These are phyloP conservation scores for Cytospora mali DNA, from an alignment of 2,329 filamentous ascomycete genomes.

Conservation along the genomic window DNA sequence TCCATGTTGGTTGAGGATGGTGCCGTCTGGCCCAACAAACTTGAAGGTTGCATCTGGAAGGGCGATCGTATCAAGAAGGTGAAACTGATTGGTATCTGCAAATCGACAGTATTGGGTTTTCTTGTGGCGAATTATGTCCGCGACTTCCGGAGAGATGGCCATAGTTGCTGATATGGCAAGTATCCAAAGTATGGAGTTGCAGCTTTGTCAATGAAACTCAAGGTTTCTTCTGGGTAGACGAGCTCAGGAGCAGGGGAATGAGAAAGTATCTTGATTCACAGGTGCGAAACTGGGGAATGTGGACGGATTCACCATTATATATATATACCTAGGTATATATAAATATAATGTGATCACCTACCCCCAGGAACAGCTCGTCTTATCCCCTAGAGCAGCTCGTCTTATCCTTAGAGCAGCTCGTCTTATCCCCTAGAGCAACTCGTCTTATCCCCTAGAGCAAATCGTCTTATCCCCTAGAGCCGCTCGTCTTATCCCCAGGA, in stretches of 20 bases:
- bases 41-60: conserved; percentile 31
- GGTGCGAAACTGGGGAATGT: neutral
- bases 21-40: conserved; percentile 20
- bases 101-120: conserved; percentile 35
- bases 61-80: conserved; percentile 32
- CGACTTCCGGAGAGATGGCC: conserved; percentile 31
- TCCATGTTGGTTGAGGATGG: neutral
- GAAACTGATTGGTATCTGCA: conserved; percentile 35
- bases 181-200: neutral
- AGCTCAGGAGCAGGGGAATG: neutral
- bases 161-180: neutral
- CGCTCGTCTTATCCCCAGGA: no score
- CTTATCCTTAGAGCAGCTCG: no score
- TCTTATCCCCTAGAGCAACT: no score
- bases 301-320: neutral
- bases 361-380: no score
- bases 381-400: no score
- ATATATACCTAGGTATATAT: no score
- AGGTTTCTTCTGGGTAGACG: neutral
- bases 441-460: no score
- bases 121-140: conserved; percentile 33
- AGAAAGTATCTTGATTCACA: neutral
- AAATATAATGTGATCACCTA: no score
- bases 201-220: neutral
- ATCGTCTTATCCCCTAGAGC: no score